Evolutionary conservation across 1,284 basidiomycete species (phyloP), one percentile per base, ranked within the genome.

Genomic region (Termitomyces sp.): DNA sequence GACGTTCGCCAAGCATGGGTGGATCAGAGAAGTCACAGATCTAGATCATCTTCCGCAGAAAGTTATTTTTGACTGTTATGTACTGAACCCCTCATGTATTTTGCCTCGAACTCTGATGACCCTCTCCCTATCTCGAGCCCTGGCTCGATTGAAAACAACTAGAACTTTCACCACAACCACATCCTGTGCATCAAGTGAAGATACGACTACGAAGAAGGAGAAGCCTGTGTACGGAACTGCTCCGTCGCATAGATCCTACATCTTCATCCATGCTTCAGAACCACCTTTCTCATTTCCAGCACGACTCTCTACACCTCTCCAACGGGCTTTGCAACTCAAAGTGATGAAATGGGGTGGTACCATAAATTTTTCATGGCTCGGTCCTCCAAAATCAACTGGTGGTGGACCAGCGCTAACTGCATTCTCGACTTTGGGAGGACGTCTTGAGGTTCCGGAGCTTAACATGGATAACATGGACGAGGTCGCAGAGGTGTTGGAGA

Each of bases 281-380:
- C 75, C 81, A 8, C 83, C 83, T 1, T 63, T 72, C 1, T 55
- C 65, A 5, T 85, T 82, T 58, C 78, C 83, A 1, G 62, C 77
- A 21, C 75, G 72, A n/a, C 63, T 78, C 19, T 69, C 72, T 9
- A 82, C 83, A 0, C 70, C 76, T 3, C 55, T 86, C 1, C 78
- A 81, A 49, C 73, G 78, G n/a, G 75, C 72, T 8, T 68, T 88
- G 19, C 75, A 77, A 53, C 66, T 78, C 5, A 69, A 70, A 21
- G 70, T 71, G 3, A 61, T 67, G 21, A 67, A 70, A 59, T 80
- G 73, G 73, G 79, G 79, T 15, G 82, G 77, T 2, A 55, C 77
- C n/a, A 79, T 84, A 56, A 87, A 87, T 65, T 82, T 84, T 62
- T 73, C 77, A 8, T 86, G 80, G 79, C 68, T 73, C 33, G 67